Conservation (phyloP, 441 rosid genomes). For the Sinapis alba region DNA sequence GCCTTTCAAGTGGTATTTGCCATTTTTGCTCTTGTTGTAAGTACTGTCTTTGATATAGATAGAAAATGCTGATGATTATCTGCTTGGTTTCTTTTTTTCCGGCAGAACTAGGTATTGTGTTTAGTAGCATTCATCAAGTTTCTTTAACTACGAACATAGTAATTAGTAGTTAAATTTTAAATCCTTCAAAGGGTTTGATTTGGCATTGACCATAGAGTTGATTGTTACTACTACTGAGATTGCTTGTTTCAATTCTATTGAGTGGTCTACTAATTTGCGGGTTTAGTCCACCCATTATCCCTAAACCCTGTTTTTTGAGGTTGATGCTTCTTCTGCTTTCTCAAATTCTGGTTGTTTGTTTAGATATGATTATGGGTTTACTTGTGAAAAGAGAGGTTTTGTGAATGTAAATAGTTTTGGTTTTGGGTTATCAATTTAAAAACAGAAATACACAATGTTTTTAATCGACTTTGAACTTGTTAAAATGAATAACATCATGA, state of each 20-base stretch:
- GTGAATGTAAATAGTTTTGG: neutral
- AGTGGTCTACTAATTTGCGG: slow-evolving; percentile 6
- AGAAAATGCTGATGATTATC: neutral
- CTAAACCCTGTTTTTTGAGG: slow-evolving; percentile 1
- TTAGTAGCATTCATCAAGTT: slow-evolving; percentile 10
- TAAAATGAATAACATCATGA: neutral
- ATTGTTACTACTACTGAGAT: neutral
- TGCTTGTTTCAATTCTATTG: neutral
- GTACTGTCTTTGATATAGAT: neutral
- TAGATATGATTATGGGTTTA: neutral
- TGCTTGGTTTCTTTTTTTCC: neutral
- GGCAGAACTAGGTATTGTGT: neutral
- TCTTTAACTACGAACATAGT: neutral
- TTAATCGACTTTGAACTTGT: neutral
- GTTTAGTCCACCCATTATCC: neutral
- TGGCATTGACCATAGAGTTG: neutral
- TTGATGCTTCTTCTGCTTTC: neutral
- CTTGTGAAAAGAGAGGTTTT: neutral
- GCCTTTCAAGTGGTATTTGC: neutral
- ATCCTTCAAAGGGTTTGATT: neutral
- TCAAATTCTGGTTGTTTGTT: neutral
- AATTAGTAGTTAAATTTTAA: neutral
- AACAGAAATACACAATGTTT: neutral
- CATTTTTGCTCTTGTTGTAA: no score
- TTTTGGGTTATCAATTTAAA: neutral